Evolutionary conservation across 2,329 filamentous ascomycete species (phyloP).

Genomic region (Trichoderma arundinaceum): DNA sequence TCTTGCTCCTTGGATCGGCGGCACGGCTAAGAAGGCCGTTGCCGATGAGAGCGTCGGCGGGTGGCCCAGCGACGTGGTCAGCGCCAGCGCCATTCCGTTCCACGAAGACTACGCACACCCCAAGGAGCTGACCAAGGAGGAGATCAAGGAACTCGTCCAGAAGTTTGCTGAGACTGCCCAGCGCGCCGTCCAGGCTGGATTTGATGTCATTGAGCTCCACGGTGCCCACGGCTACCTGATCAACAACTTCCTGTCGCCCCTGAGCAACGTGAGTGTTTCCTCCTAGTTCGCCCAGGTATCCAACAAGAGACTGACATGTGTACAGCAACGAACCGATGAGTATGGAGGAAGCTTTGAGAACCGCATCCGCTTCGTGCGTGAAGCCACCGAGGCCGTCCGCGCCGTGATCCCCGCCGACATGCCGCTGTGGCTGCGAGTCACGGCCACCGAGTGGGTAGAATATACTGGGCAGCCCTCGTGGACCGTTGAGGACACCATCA

Average conservation of each 20-base stretch:
- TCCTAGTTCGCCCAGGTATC: no score
- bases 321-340: constrained; percentile 62
- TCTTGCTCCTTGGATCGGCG: constrained; percentile 66
- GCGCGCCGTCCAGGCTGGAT: constrained; percentile 69
- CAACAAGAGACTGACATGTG: constrained; percentile 25
- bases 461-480: constrained; percentile 57
- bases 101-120: constrained; percentile 65
- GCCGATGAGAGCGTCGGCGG: constrained; percentile 60
- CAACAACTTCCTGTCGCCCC: constrained; percentile 66
- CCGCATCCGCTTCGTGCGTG: constrained; percentile 64
- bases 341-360: constrained; percentile 72
- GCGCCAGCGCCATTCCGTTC: constrained; percentile 61
- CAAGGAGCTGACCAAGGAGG: constrained; percentile 68
- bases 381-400: constrained; percentile 59
- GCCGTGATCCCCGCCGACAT: constrained; percentile 58
- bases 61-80: constrained; percentile 63
- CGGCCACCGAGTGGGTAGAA: constrained; percentile 69
- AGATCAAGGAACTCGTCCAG: constrained; percentile 69
- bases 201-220: constrained; percentile 76
- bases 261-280: constrained; percentile 55
- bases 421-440: constrained; percentile 65
- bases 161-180: constrained; percentile 64
- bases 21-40: constrained; percentile 53
- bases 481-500: constrained; percentile 71
- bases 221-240: constrained; percentile 71